Evolutionary conservation across 2,329 filamentous ascomycete species (phyloP).

Genomic region (Conoideocrella luteorostrata): DNA sequence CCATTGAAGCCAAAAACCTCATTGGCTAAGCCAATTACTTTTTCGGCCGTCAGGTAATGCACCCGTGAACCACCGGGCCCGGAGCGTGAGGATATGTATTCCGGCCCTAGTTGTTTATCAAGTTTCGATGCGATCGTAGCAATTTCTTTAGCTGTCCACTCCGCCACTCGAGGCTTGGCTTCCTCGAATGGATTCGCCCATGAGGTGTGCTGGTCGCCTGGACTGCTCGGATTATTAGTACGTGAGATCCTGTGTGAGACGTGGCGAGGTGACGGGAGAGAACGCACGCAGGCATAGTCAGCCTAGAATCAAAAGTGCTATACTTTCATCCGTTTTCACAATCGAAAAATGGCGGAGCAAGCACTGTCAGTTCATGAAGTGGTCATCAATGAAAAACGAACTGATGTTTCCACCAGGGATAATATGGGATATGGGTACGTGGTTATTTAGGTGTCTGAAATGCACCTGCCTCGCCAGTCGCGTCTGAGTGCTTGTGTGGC

Average conservation of each 20-base stretch:
- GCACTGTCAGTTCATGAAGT: background rate
- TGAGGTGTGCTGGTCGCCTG: slow-evolving; percentile 56
- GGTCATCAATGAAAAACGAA: background rate
- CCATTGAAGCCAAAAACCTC: slow-evolving; percentile 96
- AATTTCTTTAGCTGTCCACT: slow-evolving; percentile 86
- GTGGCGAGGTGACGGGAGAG: slow-evolving; percentile 10
- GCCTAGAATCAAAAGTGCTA: slow-evolving; percentile 3
- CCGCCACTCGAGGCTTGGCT: slow-evolving; percentile 57
- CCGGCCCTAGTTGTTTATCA: slow-evolving; percentile 89
- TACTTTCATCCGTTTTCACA: background rate
- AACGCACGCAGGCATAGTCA: slow-evolving; percentile 39
- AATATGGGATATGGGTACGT: too few species aligned
- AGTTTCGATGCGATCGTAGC: slow-evolving; percentile 80
- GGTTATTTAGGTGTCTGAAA: background rate
- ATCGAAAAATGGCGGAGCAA: background rate
- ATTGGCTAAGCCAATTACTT: slow-evolving; percentile 91
- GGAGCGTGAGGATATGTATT: slow-evolving; percentile 83
- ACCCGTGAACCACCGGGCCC: slow-evolving; percentile 82
- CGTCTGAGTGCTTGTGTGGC: background rate
- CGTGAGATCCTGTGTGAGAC: slow-evolving; percentile 5
- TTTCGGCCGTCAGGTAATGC: slow-evolving; percentile 92
- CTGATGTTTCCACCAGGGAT: too few species aligned
- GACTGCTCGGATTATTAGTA: slow-evolving; percentile 36
- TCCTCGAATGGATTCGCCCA: slow-evolving; percentile 79
- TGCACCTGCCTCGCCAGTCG: background rate